Evolutionary conservation across 805 yeast genomes (phyloP).

Genomic region (Barnettozyma sucrosica): DNA sequence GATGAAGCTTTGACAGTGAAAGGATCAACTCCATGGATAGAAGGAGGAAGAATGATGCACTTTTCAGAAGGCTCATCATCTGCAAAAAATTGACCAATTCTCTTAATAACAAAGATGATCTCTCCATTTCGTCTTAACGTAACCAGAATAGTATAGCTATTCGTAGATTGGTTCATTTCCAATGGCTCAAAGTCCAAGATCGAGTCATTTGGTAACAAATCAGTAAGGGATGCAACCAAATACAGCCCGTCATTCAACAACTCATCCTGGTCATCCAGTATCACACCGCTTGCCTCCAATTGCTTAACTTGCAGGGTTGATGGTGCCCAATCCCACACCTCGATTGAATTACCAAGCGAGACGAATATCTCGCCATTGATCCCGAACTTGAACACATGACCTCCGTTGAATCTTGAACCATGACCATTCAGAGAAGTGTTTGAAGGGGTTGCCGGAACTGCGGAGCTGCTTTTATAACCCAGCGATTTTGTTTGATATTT

Average conservation of each 20-base stretch:
- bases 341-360: slow-evolving; percentile 25
- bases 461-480: neutral
- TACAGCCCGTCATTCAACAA: slow-evolving; percentile 20
- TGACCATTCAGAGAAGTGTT: slow-evolving; percentile 9
- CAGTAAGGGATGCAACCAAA: slow-evolving; percentile 24
- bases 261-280: slow-evolving; percentile 7
- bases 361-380: slow-evolving; percentile 33
- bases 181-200: slow-evolving; percentile 25
- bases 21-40: slow-evolving; percentile 22
- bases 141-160: slow-evolving; percentile 21
- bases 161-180: slow-evolving; percentile 17
- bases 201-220: slow-evolving; percentile 12
- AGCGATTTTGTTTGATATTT: slow-evolving; percentile 10
- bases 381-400: slow-evolving; percentile 29
- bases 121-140: slow-evolving; percentile 10
- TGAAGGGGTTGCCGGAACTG: neutral
- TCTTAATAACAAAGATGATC: slow-evolving; percentile 7
- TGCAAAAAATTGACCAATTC: slow-evolving; percentile 21
- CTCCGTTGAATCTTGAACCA: slow-evolving; percentile 1
- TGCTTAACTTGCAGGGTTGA: slow-evolving; percentile 15
- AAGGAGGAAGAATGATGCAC: slow-evolving; percentile 25
- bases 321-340: slow-evolving; percentile 38
- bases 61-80: slow-evolving; percentile 7
- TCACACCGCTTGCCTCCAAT: slow-evolving; percentile 6
- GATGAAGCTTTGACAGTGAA: slow-evolving; percentile 18